A percentile compares a stretch with the other conserved stretches of the same genome.
Evolutionary conservation across 345 rosid genomes (phyloP).

Genomic region (Eutrema heterophyllum): DNA sequence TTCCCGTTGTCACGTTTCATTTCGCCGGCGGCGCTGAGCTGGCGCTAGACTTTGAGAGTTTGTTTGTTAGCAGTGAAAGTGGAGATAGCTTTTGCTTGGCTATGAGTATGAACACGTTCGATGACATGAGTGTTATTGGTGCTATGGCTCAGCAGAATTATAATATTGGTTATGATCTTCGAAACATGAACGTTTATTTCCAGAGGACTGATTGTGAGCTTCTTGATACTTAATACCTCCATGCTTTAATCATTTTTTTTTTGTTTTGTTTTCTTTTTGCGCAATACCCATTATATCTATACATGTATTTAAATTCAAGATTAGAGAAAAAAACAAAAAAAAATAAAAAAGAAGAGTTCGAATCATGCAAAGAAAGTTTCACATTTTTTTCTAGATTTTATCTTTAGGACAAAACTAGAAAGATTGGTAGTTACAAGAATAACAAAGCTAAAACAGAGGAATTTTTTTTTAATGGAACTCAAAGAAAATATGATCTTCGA

Average conservation of each 20-base stretch:
- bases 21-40: slow-evolving; percentile 50
- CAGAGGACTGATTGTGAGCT: slow-evolving; percentile 24
- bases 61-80: slow-evolving; percentile 38
- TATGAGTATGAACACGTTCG: slow-evolving; percentile 19
- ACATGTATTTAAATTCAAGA: background rate
- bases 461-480: background rate
- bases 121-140: slow-evolving; percentile 38
- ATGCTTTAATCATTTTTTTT: background rate
- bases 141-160: slow-evolving; percentile 32
- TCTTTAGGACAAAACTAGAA: background rate
- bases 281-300: background rate
- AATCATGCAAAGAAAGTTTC: background rate
- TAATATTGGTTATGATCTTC: slow-evolving; percentile 31
- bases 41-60: slow-evolving; percentile 36
- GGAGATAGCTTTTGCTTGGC: slow-evolving; percentile 47
- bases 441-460: background rate
- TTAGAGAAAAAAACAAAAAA: background rate
- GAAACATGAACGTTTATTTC: slow-evolving; percentile 24
- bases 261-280: background rate
- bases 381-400: background rate
- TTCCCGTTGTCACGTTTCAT: slow-evolving; percentile 47
- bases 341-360: background rate
- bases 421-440: background rate
- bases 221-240: slow-evolving; percentile 11
- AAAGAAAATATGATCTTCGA: too few species aligned